Evolutionary conservation across 179 eudicot species (phyloP).

Genomic region (Patellifolia procumbens): DNA sequence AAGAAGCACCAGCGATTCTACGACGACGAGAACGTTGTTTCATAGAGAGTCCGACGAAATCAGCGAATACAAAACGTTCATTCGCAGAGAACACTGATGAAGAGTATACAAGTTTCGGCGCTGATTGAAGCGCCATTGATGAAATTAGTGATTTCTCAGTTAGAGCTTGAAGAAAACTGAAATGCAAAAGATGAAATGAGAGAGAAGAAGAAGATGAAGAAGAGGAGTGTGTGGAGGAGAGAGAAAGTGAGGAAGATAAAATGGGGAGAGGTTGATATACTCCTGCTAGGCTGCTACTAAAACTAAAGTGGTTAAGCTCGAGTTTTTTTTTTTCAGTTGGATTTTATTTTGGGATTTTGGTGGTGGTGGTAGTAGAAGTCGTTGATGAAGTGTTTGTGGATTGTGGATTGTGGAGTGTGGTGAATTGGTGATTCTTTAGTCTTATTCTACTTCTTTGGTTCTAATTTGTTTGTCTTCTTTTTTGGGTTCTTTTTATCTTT

Average conservation of each 20-base stretch:
- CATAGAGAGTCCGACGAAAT: slow-evolving; percentile 59
- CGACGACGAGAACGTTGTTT: slow-evolving; percentile 42
- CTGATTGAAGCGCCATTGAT: slow-evolving; percentile 71
- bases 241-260: slow-evolving; percentile 4
- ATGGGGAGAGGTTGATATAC: background rate
- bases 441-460: slow-evolving; percentile 18
- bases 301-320: no score
- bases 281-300: no score
- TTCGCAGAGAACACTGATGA: slow-evolving; percentile 40
- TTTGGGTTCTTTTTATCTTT: background rate
- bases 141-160: background rate
- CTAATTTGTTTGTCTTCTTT: slow-evolving; percentile 19
- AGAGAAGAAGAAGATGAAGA: slow-evolving; percentile 1
- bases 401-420: slow-evolving; percentile 9
- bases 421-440: background rate
- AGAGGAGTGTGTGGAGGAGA: slow-evolving; percentile 35
- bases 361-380: background rate
- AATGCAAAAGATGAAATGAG: background rate
- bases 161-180: background rate
- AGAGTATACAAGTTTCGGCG: slow-evolving; percentile 40
- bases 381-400: background rate
- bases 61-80: slow-evolving; percentile 50
- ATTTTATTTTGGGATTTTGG: background rate
- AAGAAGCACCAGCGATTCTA: slow-evolving; percentile 31
- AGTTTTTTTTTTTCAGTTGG: background rate